Base-by-base conservation (phyloP, 148 eudicot genomes). In the Mesembryanthemum crystallinum region DNA sequence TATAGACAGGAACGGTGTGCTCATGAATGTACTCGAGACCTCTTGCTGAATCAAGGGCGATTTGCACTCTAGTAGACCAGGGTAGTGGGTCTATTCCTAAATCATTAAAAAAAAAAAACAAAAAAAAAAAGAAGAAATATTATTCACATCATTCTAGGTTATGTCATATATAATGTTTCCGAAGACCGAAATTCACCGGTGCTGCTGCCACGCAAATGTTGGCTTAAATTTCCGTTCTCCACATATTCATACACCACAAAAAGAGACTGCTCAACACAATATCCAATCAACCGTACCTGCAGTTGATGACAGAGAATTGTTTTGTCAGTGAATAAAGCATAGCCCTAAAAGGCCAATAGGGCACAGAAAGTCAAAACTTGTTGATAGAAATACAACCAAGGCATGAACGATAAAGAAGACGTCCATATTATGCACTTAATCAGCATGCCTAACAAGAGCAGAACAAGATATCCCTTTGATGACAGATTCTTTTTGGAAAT, bases 221-320 rank as follows among this genome's bases (percentile, higher is more conserved):
- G 87, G 79, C 89, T 87, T 78, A 93, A 76, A 86, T 93, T 89
- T 37, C 98, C 98, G 76, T 93, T 93, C 63, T 93, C 98, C 59
- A 93, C 81, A 74, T 76, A 93, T 62, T 93, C 98, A 76, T 93
- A 93, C 10, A 93, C 96, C 35, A 93, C 86, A 79, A 88, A 93
- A 70, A 91, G 92, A 59, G 91, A 93, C 69, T 90, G 86, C 87
- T 93, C 89, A 14, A 89, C 89, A 73, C 96, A 93, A 79, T 91
- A 91, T 42, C 98, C 98, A 60, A 93, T 93, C 85, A 93, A 88
- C 73, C 95, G 95, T 28, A 90, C 95, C 95, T 90, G 87, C 82
- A 86, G 5, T 42, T 3, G 8, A 73, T 28, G 32, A 27, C 14
- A 82, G 8, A 52, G 6, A 55, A 55, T 45, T n/a, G 60, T 23